Evolutionary conservation across 257 asterid species (phyloP), one percentile per base, ranked within the genome.

Genomic region (Nicotiana otophora): DNA sequence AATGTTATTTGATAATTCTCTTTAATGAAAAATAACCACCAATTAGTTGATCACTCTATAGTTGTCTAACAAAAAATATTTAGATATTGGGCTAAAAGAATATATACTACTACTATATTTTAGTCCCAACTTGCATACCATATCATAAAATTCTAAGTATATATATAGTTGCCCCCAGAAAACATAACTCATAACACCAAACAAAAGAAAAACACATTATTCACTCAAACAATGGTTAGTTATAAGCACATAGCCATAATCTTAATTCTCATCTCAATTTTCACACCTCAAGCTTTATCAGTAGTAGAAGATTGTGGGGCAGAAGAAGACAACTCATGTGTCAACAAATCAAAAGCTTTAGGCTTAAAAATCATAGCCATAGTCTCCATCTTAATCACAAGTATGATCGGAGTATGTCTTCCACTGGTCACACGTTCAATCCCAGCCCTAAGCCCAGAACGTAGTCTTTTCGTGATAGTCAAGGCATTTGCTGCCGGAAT

Each of bases 401-500:
- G 87, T 62, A 85, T 85, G 83, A 85, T 82, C 2, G 85, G 87
- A 20, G 85, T 85, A 4, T 61, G 83, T 51, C 69, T 85, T 33
- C 87, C 85, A 12, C 19, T 85, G 1, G 62, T 77, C 15, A 85
- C 87, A 5, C 82, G 82, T 34, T 63, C 80, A 5, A 6, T 85
- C 26, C 84, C 84, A 0, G 75, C 84, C 9, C 83, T 87, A 1
- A 81, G 78, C 30, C 90, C 90, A 0, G 88, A 87, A 3, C 39
- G 78, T 28, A 81, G 63, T 63, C 67, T 85, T 10, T 87, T 87
- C 33, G 83, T 83, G 58, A 83, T 85, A 20, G 86, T 87, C 23
- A 87, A 87, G 85, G 88, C 86, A 10, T 85, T 85, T 53, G 88
- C 90, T 0, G 80, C 87, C 0, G 90, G 90, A 0, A 87, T 87